phyloP scores from a whole-genome alignment of 768 basidiomycete genomes.

The Leccinum subtestaceum region DNA sequence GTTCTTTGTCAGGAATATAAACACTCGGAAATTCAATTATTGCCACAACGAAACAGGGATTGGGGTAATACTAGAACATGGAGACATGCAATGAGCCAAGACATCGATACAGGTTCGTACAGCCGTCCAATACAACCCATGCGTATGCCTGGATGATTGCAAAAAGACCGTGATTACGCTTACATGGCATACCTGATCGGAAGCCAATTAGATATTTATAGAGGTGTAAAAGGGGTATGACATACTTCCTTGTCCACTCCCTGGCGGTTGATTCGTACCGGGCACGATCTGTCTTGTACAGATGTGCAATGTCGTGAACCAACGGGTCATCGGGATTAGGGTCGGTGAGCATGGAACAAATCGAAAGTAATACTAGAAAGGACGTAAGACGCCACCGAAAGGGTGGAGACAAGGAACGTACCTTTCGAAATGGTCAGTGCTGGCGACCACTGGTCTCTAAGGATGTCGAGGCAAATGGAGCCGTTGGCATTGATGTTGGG shows the following conservation, averaged over 20 bases:
- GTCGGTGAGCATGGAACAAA: slow-evolving; percentile 99
- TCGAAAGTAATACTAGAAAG: slow-evolving; percentile 81
- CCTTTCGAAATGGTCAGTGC: slow-evolving; percentile 99
- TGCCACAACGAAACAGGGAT: slow-evolving; percentile 17
- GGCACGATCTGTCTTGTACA: slow-evolving; percentile 98
- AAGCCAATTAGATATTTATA: slow-evolving; percentile 1
- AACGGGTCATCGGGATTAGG: slow-evolving; percentile 99
- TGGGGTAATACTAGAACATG: slow-evolving; percentile 34
- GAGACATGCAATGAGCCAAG: slow-evolving; percentile 29
- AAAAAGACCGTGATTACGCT: slow-evolving; percentile 24
- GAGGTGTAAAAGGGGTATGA: background rate
- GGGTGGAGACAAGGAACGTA: slow-evolving; percentile 28
- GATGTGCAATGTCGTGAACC: slow-evolving; percentile 96
- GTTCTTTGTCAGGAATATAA: slow-evolving; percentile 4
- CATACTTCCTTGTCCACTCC: slow-evolving; percentile 99
- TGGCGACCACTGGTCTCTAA: slow-evolving; percentile 99
- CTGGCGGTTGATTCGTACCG: slow-evolving; percentile 97
- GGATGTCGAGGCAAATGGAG: slow-evolving; percentile 96
- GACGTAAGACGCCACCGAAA: background rate
- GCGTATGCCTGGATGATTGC: slow-evolving; percentile 20
- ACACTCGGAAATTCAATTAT: slow-evolving; percentile 18
- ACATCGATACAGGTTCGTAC: slow-evolving; percentile 35
- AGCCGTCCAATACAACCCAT: slow-evolving; percentile 32
- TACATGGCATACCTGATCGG: slow-evolving; percentile 52
- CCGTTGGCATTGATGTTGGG: slow-evolving; percentile 99